These are phyloP conservation scores for Telopea speciosissima DNA, from an alignment of 177 flowering plant genomes.

Conservation along the genomic window DNA sequence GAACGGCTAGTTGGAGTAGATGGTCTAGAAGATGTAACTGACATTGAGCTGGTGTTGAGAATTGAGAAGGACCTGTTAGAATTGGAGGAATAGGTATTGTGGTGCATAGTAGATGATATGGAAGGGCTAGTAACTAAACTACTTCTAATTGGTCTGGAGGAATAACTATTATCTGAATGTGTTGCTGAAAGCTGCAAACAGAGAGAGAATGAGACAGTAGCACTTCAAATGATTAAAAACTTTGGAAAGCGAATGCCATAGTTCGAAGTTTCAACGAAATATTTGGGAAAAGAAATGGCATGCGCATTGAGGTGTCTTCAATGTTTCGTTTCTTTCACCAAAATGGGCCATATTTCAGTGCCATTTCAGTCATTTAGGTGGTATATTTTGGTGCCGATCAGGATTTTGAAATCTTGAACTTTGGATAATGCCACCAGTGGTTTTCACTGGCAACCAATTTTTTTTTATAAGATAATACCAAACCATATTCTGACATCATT, in stretches of 20 bases:
- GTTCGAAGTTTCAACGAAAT: too few species aligned
- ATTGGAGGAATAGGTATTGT: constrained; percentile 42
- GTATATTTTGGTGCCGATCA: too few species aligned
- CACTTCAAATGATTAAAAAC: neutral
- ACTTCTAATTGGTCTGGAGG: constrained; percentile 66
- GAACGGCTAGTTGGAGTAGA: constrained; percentile 71
- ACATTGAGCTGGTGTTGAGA: constrained; percentile 86
- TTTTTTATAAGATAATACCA: too few species aligned
- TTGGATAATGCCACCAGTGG: too few species aligned
- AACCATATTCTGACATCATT: too few species aligned
- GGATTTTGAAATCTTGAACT: too few species aligned
- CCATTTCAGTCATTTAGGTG: too few species aligned
- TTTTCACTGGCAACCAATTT: too few species aligned
- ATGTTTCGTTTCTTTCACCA: too few species aligned
- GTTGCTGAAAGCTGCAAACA: constrained; percentile 71
- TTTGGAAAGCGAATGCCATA: neutral
- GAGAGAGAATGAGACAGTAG: constrained; percentile 1
- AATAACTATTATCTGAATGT: constrained; percentile 56
- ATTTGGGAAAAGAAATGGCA: too few species aligned
- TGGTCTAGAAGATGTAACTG: constrained; percentile 80
- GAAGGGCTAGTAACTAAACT: constrained; percentile 80
- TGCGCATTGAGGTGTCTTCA: too few species aligned
- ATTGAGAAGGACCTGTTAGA: constrained; percentile 42
- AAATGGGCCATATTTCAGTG: too few species aligned
- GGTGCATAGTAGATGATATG: constrained; percentile 41